phyloP scores from a whole-genome alignment of 1,139 yeast genomes.

The Pichia kudriavzevii region DNA sequence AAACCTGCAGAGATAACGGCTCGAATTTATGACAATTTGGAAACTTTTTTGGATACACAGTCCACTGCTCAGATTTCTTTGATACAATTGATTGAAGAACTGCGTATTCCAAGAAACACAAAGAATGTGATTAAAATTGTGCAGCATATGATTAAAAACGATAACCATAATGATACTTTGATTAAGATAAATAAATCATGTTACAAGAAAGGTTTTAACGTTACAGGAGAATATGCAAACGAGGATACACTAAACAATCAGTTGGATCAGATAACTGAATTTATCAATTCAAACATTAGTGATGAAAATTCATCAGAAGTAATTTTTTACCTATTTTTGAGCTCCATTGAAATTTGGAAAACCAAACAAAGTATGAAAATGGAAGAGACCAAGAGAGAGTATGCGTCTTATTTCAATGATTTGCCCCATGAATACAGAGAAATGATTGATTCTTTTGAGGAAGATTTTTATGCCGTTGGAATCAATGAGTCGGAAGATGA shows the following conservation, averaged over 20 bases:
- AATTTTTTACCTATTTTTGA: slow-evolving; percentile 9
- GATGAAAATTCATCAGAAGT: too few species aligned
- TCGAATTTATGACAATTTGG: slow-evolving; percentile 6
- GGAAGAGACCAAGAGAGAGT: not conserved
- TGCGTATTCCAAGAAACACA: slow-evolving; percentile 10
- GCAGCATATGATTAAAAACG: slow-evolving; percentile 40
- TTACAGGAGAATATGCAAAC: not conserved
- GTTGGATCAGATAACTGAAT: not conserved
- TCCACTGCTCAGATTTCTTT: slow-evolving; percentile 1
- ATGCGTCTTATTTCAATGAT: not conserved
- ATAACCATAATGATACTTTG: too few species aligned
- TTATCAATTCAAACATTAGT: slow-evolving; percentile 1
- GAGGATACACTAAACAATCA: not conserved
- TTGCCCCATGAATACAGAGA: slow-evolving; percentile 9
- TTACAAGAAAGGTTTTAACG: slow-evolving; percentile 4
- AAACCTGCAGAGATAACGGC: slow-evolving; percentile 7
- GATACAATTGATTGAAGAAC: slow-evolving; percentile 3
- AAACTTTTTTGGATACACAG: slow-evolving; percentile 3
- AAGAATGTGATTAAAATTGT: slow-evolving; percentile 10
- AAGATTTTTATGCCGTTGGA: slow-evolving; percentile 12
- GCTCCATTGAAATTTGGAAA: slow-evolving; percentile 9
- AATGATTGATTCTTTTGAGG: slow-evolving; percentile 13
- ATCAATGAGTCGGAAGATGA: slow-evolving; percentile 9
- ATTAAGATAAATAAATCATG: too few species aligned
- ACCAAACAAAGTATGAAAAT: slow-evolving; percentile 1